phyloP scores from a whole-genome alignment of 73 alveolate genomes.

The Breviolum minutum region DNA sequence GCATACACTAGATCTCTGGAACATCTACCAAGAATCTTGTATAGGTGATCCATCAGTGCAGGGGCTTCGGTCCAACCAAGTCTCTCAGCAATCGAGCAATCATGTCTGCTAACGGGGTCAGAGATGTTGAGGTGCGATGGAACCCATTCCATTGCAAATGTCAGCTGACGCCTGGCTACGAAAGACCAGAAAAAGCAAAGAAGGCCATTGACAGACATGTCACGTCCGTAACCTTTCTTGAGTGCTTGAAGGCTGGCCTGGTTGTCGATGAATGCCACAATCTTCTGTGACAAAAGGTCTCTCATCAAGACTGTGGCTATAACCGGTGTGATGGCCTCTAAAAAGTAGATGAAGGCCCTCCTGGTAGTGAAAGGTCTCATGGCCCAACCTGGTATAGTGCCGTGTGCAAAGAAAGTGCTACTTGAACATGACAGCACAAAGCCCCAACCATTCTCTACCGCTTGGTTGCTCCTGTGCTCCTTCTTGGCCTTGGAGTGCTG shows the following conservation, averaged over 20 bases:
- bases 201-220: not conserved
- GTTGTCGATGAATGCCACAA: not conserved
- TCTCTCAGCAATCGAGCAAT: not conserved
- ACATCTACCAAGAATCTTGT: not conserved
- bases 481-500: no score
- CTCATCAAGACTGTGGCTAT: not conserved
- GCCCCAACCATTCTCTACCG: conserved; percentile 58
- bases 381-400: not conserved
- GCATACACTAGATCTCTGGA: not conserved
- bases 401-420: not conserved
- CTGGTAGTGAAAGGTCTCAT: not conserved
- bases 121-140: not conserved
- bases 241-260: not conserved
- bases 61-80: no score
- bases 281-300: no score
- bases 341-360: not conserved
- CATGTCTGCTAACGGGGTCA: not conserved
- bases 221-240: not conserved
- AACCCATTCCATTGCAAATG: not conserved
- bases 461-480: no score
- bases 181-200: not conserved
- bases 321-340: not conserved
- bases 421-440: not conserved
- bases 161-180: not conserved
- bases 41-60: not conserved